A percentile compares a stretch with the other conserved stretches of the same genome.
Evolutionary conservation across 2,329 filamentous ascomycete species (phyloP).

Genomic region (Plectosphaerella cucumerina): DNA sequence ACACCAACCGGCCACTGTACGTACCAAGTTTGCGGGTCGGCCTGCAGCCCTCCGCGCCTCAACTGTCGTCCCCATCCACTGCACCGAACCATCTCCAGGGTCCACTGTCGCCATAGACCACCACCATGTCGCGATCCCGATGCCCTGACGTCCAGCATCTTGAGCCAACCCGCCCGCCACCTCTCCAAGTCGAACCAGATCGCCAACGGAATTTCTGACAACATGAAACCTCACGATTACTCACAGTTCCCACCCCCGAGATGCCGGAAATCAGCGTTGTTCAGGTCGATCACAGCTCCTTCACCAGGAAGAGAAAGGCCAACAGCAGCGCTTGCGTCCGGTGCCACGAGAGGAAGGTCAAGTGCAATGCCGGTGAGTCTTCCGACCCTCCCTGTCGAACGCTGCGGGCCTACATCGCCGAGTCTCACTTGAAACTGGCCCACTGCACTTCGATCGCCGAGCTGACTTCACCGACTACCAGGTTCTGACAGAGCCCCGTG

Average conservation of each 20-base stretch:
- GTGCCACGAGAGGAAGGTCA: conserved; percentile 12
- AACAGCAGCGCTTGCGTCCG: conserved; percentile 7
- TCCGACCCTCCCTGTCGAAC: not conserved
- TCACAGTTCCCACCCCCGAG: not conserved
- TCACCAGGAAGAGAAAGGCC: conserved; percentile 10
- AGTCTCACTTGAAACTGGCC: not conserved
- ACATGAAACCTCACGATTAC: too few relatives aligned
- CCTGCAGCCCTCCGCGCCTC: too few relatives aligned
- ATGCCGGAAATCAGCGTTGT: conserved; percentile 5
- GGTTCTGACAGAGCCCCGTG: not conserved
- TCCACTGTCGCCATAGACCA: too few relatives aligned
- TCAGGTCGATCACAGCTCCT: conserved; percentile 9
- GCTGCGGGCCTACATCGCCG: not conserved
- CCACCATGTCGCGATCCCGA: too few relatives aligned
- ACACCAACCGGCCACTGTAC: too few relatives aligned
- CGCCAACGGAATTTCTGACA: too few relatives aligned
- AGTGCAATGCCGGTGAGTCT: conserved; percentile 4
- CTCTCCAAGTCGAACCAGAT: too few relatives aligned
- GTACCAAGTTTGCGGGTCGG: too few relatives aligned
- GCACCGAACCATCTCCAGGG: too few relatives aligned
- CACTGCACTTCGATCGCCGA: not conserved
- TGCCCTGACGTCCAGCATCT: too few relatives aligned
- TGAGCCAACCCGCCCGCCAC: too few relatives aligned
- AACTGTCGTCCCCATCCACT: too few relatives aligned
- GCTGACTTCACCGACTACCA: not conserved